Conservation (phyloP, 257 asterid genomes). For the Vinca minor region DNA sequence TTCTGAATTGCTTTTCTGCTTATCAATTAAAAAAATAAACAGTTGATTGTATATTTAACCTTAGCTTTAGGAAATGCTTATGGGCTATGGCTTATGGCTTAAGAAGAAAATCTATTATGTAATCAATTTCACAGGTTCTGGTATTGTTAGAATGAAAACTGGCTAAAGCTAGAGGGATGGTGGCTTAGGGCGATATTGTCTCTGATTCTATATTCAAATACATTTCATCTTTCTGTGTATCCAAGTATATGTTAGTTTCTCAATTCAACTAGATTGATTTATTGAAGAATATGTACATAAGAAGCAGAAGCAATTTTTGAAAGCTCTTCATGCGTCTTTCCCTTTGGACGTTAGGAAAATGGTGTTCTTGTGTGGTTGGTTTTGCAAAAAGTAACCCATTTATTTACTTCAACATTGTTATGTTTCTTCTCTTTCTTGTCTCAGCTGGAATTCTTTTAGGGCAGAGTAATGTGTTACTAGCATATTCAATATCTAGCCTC, state of each 20-base stretch:
- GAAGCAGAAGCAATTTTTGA: background rate
- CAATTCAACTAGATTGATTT: background rate
- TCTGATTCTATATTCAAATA: background rate
- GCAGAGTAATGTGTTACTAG: background rate
- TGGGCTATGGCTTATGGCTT: too few relatives aligned
- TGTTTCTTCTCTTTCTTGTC: background rate
- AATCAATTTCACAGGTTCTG: background rate
- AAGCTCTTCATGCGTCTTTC: background rate
- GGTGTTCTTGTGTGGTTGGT: background rate
- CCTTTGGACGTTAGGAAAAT: background rate
- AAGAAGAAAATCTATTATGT: background rate
- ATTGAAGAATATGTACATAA: background rate
- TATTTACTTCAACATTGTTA: background rate
- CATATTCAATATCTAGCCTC: background rate
- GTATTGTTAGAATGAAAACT: background rate
- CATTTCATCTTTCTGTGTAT: background rate
- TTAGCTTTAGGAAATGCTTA: background rate
- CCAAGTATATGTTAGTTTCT: background rate
- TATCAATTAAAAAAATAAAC: too few relatives aligned
- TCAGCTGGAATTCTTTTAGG: background rate
- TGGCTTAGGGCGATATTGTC: background rate
- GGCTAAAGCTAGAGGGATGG: background rate
- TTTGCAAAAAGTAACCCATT: background rate
- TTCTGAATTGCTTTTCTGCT: too few relatives aligned
- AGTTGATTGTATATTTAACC: background rate